Evolutionary conservation across 2,329 filamentous ascomycete genomes (phyloP).

Genomic region (Diaporthe sp.): DNA sequence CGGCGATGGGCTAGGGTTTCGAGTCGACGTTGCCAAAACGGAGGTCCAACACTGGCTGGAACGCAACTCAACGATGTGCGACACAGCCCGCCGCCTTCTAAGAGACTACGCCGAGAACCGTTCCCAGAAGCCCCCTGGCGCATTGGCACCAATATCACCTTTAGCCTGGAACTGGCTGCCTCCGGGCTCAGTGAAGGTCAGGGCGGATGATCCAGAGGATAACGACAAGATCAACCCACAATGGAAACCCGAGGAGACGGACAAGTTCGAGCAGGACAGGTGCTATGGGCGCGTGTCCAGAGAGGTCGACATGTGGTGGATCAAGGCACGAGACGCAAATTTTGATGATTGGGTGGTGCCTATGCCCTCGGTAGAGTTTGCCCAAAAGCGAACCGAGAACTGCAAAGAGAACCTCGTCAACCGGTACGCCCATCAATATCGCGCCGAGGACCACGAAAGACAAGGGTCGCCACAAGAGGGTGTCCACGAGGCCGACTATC

Average conservation of each 20-base stretch:
- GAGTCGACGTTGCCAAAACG: slow-evolving; percentile 69
- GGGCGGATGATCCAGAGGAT: slow-evolving; percentile 53
- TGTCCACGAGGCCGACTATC: slow-evolving; percentile 56
- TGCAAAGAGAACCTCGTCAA: slow-evolving; percentile 73
- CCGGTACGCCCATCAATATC: slow-evolving; percentile 64
- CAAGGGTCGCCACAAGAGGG: slow-evolving; percentile 52
- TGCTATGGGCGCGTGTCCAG: slow-evolving; percentile 73
- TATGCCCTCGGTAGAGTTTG: slow-evolving; percentile 73
- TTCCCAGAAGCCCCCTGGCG: slow-evolving; percentile 63
- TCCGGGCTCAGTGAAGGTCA: slow-evolving; percentile 51
- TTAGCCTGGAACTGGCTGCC: slow-evolving; percentile 71
- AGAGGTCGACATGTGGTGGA: slow-evolving; percentile 77
- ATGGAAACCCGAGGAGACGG: slow-evolving; percentile 66
- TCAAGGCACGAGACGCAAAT: slow-evolving; percentile 71
- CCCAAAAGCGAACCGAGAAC: slow-evolving; percentile 68
- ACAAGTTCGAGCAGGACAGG: slow-evolving; percentile 72
- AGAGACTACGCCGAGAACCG: slow-evolving; percentile 67
- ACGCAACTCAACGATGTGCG: slow-evolving; percentile 71
- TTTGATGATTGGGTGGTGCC: slow-evolving; percentile 70
- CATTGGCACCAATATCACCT: slow-evolving; percentile 64
- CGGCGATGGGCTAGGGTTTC: slow-evolving; percentile 67
- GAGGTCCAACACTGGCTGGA: slow-evolving; percentile 75
- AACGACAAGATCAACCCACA: slow-evolving; percentile 61
- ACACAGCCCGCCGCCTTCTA: slow-evolving; percentile 67
- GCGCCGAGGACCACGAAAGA: slow-evolving; percentile 57